These are phyloP conservation scores for Nectriaceae sp. DNA, from an alignment of 2,329 filamentous ascomycete species.

Conservation along the genomic window DNA sequence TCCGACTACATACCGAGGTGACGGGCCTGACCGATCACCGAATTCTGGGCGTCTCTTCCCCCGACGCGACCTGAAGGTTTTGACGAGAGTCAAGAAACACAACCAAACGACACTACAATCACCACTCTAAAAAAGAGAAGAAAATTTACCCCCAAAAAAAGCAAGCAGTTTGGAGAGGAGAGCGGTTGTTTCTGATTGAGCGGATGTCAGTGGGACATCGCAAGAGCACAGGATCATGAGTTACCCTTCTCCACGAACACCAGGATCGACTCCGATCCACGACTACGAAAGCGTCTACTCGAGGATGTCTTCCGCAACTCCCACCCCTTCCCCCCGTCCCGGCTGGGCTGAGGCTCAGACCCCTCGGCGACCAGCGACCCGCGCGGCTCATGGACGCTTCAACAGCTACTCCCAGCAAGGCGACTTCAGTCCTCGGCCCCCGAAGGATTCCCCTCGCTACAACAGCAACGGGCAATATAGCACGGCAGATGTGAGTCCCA, in stretches of 20 bases:
- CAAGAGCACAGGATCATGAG: slow-evolving; percentile 42
- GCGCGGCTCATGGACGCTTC: slow-evolving; percentile 43
- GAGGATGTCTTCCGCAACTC: slow-evolving; percentile 55
- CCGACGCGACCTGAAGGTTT: slow-evolving; percentile 23
- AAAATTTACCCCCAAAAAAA: slow-evolving; percentile 33
- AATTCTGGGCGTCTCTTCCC: slow-evolving; percentile 45
- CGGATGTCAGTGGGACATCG: slow-evolving; percentile 35
- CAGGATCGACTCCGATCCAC: slow-evolving; percentile 49
- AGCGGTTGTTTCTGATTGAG: slow-evolving; percentile 25
- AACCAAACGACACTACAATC: slow-evolving; percentile 12
- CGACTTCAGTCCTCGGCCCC: slow-evolving; percentile 45
- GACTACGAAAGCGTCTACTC: slow-evolving; percentile 52
- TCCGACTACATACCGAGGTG: slow-evolving; percentile 65
- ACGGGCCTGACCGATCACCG: slow-evolving; percentile 52
- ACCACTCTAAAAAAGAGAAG: slow-evolving; percentile 34
- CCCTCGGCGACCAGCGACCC: slow-evolving; percentile 56
- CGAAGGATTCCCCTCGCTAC: slow-evolving; percentile 60
- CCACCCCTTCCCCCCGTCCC: slow-evolving; percentile 58
- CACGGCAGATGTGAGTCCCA: slow-evolving; percentile 67
- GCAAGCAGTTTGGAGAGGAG: slow-evolving; percentile 28
- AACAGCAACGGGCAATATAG: slow-evolving; percentile 64
- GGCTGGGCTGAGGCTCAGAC: slow-evolving; percentile 50
- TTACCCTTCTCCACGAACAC: slow-evolving; percentile 42
- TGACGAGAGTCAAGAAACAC: slow-evolving; percentile 15
- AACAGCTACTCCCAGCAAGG: slow-evolving; percentile 40